Percentiles rank a stretch among this genome's conserved stretches.
Conservation (phyloP, 192 early-diverging fungal genomes). For the Endogone sp. region DNA sequence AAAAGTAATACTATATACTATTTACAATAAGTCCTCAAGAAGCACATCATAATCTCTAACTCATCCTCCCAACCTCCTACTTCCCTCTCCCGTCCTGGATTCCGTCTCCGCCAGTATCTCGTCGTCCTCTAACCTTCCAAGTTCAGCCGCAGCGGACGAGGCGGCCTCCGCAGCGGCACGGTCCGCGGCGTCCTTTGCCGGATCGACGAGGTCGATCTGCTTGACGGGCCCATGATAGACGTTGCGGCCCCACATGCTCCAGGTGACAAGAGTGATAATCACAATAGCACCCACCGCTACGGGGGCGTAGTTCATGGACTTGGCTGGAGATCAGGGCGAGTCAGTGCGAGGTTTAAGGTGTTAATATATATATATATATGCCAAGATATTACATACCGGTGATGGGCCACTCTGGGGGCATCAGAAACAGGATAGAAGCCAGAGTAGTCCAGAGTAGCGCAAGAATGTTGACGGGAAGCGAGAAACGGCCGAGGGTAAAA, state of each 20-base stretch:
- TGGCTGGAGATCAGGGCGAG: neutral
- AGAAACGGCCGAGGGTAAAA: conserved; percentile 20
- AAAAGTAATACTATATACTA: too few species aligned
- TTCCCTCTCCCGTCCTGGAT: too few species aligned
- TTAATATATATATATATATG: neutral
- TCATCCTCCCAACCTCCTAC: too few species aligned
- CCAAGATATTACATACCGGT: neutral
- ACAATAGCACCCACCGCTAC: neutral
- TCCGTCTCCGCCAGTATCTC: too few species aligned
- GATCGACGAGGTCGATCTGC: neutral
- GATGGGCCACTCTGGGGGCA: conserved; percentile 28
- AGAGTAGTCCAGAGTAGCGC: conserved; percentile 20
- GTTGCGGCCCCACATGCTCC: neutral
- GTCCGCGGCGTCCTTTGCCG: neutral
- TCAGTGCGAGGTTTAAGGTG: neutral
- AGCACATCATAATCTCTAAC: too few species aligned
- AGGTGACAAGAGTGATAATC: neutral
- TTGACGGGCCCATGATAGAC: neutral
- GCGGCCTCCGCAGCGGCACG: neutral
- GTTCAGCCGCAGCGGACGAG: neutral
- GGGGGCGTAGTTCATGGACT: neutral
- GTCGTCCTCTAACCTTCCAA: neutral
- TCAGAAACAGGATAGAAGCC: conserved; percentile 18
- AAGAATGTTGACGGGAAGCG: conserved; percentile 10
- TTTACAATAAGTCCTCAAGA: too few species aligned